Evolutionary conservation across 2,329 filamentous ascomycete species (phyloP).

Genomic region (Penicillium hordei): DNA sequence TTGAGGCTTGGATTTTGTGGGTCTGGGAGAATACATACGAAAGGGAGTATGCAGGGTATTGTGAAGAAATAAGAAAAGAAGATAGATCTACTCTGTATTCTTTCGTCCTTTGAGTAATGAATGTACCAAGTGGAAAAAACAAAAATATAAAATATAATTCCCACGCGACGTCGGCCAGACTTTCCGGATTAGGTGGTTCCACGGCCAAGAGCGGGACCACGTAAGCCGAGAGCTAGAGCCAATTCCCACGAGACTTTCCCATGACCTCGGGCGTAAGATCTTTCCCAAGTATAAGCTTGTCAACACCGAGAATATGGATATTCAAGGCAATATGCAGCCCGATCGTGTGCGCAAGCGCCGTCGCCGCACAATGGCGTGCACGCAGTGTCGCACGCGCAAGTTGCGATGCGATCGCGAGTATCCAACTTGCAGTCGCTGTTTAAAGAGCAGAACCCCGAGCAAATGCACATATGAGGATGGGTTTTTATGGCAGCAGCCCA

Average conservation of each 20-base stretch:
- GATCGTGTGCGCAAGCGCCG: constrained; percentile 40
- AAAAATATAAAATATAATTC: not conserved
- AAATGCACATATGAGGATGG: constrained; percentile 45
- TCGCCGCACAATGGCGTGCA: constrained; percentile 43
- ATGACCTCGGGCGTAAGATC: constrained; percentile 4
- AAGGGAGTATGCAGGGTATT: not conserved
- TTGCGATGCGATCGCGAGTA: constrained; percentile 46
- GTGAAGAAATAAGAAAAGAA: not conserved
- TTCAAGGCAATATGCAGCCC: constrained; percentile 14
- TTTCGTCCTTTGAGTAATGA: not conserved
- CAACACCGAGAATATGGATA: constrained; percentile 9
- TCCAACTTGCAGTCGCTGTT: constrained; percentile 42
- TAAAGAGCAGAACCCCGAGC: constrained; percentile 37
- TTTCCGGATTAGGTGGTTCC: constrained; percentile 17
- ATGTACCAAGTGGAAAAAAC: not conserved
- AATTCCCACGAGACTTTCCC: not conserved
- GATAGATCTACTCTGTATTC: not conserved
- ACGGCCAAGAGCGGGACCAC: constrained; percentile 2
- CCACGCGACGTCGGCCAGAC: constrained; percentile 9
- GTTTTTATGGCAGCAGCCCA: constrained; percentile 42
- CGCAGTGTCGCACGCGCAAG: constrained; percentile 44
- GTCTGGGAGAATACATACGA: not conserved
- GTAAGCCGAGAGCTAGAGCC: not conserved
- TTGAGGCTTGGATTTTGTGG: not conserved
- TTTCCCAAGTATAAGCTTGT: not conserved